Base-by-base conservation (phyloP, 805 yeast species). In the Lachancea quebecensis region DNA sequence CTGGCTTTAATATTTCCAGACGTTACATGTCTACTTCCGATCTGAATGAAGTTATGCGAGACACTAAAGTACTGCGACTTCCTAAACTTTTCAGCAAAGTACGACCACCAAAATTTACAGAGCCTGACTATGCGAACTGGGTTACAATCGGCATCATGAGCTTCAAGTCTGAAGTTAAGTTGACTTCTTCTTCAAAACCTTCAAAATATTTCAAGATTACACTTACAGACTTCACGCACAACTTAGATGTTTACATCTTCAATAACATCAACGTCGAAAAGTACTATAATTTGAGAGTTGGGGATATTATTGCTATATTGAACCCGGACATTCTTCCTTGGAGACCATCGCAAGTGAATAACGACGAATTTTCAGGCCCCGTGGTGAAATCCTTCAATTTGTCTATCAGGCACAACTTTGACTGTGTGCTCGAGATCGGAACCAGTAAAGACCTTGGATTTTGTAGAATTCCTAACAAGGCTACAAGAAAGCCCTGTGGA, bases 91-190 rank as follows among this genome's bases (percentile, higher is more conserved):
- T 78, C 52, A 82, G 87, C 1, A 79, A 81, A 50, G 79, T 89
- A 1, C 52, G 60, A 27, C 82, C 93, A 2, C 93, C 95, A 0
- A 69, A 76, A 16, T 89, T 75, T 57, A 59, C 65, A 5, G 84
- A 84, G 39, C 95, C 96, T 0, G 65, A 66, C 30, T 81, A 82
- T 55, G 65, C 82, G 2, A 89, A 90, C 58, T 89, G 88, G 84
- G 81, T 82, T n/a, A 74, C 81, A 1, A 56, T 82, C n/a, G 97
- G 95, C 1, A 70, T 85, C 2, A 68, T 90, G 0, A 67, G 78
- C 4, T 56, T 60, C 16, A 88, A 88, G 56, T 67, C 79, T 4
- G 76, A 70, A 7, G 71, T 82, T 2, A 70, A 72, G 50, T 60
- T 66, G 3, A 68, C 85, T 0, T 51, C 70, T 11, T 57, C 65